Percentiles rank a stretch among this genome's conserved stretches.
These are phyloP conservation scores for Cocos nucifera DNA, from an alignment of 176 grass and related monocot genomes.

Conservation along the genomic window DNA sequence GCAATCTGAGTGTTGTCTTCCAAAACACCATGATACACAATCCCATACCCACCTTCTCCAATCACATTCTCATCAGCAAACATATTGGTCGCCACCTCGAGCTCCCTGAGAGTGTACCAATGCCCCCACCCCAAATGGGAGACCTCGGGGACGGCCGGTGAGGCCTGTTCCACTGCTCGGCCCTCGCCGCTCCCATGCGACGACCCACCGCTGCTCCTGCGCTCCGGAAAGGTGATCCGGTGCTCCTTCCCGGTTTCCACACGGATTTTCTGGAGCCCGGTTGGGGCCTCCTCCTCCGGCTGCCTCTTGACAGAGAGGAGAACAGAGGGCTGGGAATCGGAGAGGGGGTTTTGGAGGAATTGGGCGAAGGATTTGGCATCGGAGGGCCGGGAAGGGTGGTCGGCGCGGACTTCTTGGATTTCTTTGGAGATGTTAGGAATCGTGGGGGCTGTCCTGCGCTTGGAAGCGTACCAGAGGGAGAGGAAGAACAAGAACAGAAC, in stretches of 20 bases:
- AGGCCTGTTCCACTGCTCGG: conserved; percentile 31
- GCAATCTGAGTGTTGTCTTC: conserved; percentile 75
- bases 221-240: conserved; percentile 78
- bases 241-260: conserved; percentile 95
- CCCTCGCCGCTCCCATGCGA: conserved; percentile 79
- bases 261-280: conserved; percentile 33
- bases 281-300: neutral
- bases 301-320: too few species aligned
- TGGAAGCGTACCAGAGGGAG: conserved; percentile 57
- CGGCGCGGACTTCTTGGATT: conserved; percentile 48
- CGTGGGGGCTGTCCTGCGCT: conserved; percentile 8
- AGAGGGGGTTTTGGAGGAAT: conserved; percentile 23
- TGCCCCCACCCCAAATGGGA: conserved; percentile 87
- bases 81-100: conserved; percentile 67
- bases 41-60: conserved; percentile 91
- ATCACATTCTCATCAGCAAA: conserved; percentile 87
- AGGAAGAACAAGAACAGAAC: conserved; percentile 73
- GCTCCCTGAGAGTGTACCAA: conserved; percentile 96
- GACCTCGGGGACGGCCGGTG: conserved; percentile 54
- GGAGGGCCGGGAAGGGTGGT: neutral
- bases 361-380: conserved; percentile 25
- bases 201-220: conserved; percentile 49
- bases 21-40: conserved; percentile 81
- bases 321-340: conserved; percentile 18
- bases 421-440: conserved; percentile 30